Conservation (phyloP, 768 basidiomycete species). For the Suillus bovinus region DNA sequence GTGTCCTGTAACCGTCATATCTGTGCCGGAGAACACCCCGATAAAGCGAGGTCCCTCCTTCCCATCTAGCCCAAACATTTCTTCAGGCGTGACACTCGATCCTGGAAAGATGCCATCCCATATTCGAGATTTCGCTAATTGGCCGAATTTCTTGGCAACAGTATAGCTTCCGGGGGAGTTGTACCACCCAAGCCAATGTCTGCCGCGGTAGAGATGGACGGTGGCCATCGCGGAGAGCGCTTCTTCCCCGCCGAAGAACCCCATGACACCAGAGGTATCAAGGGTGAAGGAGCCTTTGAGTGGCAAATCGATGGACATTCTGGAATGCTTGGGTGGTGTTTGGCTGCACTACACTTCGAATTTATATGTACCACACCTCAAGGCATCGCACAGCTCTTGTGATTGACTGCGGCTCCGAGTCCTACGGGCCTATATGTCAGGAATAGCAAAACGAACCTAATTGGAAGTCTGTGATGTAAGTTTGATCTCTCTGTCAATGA, state of each 20-base stretch:
- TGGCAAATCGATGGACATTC: conserved; percentile 8
- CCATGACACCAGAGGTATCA: conserved; percentile 33
- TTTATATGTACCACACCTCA: background rate
- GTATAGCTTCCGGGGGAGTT: conserved; percentile 39
- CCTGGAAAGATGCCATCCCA: conserved; percentile 37
- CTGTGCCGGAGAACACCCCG: conserved; percentile 28
- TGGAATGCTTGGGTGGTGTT: background rate
- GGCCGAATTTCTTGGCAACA: conserved; percentile 35
- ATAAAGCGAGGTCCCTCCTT: conserved; percentile 28
- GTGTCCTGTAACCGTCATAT: conserved; percentile 31
- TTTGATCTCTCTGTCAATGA: too few relatives aligned
- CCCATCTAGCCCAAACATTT: conserved; percentile 32
- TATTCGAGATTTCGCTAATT: conserved; percentile 28
- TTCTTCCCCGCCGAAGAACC: conserved; percentile 40
- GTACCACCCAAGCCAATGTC: conserved; percentile 38
- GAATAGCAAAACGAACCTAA: background rate
- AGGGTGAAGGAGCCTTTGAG: conserved; percentile 21
- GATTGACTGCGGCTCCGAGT: too few relatives aligned
- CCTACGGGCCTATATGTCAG: too few relatives aligned
- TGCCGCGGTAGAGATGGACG: conserved; percentile 32
- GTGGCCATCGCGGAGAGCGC: conserved; percentile 38
- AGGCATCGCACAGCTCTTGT: background rate
- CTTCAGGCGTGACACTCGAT: conserved; percentile 25
- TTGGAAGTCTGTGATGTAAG: background rate
- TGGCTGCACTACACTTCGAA: background rate